These are phyloP conservation scores for Russula ochroleuca DNA, from an alignment of 768 basidiomycete genomes.

Conservation along the genomic window DNA sequence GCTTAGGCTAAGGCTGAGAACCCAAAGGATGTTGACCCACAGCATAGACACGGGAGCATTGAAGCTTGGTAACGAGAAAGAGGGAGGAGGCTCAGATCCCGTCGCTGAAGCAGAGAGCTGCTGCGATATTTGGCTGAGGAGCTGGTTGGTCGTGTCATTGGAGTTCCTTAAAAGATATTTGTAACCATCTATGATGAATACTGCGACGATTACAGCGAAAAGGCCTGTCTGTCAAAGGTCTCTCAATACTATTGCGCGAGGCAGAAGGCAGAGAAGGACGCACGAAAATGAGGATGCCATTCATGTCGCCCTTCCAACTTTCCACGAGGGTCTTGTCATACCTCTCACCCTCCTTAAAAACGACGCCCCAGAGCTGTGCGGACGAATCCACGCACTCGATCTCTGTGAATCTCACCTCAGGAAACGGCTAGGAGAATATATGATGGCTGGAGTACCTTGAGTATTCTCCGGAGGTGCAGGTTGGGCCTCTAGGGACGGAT, in stretches of 20 bases:
- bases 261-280: neutral
- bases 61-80: slow-evolving; percentile 8
- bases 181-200: slow-evolving; percentile 4
- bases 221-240: slow-evolving; percentile 5
- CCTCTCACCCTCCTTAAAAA: slow-evolving; percentile 15
- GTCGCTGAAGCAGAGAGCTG: slow-evolving; percentile 4
- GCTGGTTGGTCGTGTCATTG: slow-evolving; percentile 9
- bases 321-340: slow-evolving; percentile 19
- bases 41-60: neutral
- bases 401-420: neutral
- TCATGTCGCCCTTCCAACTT: slow-evolving; percentile 14
- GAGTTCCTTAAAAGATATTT: neutral
- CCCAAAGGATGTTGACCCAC: slow-evolving; percentile 5
- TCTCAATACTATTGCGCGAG: neutral
- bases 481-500: neutral
- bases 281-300: slow-evolving; percentile 16
- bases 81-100: neutral
- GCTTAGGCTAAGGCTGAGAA: slow-evolving; percentile 6
- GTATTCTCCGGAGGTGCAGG: neutral
- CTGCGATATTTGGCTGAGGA: slow-evolving; percentile 17
- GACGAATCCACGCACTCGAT: slow-evolving; percentile 18
- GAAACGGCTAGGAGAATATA: neutral
- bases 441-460: neutral
- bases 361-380: slow-evolving; percentile 17
- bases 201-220: slow-evolving; percentile 11